Conservation (phyloP, 257 asterid genomes). For the Echites panduratus region DNA sequence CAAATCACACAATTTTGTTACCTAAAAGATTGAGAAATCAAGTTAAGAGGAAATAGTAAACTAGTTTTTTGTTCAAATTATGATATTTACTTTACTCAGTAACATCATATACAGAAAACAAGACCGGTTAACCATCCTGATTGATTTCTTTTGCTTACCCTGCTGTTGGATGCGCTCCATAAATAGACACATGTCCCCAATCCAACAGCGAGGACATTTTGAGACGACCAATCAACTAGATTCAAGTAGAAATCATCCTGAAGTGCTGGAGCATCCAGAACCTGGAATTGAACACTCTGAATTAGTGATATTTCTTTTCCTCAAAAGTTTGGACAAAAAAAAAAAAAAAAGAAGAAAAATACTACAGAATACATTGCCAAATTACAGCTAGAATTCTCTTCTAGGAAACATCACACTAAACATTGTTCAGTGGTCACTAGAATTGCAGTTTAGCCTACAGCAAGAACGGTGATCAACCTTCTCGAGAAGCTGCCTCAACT, state of each 20-base stretch:
- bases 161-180: constrained; percentile 95
- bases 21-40: constrained; percentile 29
- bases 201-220: constrained; percentile 98
- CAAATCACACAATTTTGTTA: constrained; percentile 84
- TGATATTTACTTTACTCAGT: not conserved
- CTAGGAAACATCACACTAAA: not conserved
- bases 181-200: constrained; percentile 87
- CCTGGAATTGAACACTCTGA: constrained; percentile 38
- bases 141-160: constrained; percentile 40
- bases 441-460: not conserved
- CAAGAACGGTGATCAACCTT: not conserved
- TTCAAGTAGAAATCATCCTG: constrained; percentile 96
- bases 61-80: not conserved
- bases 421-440: not conserved
- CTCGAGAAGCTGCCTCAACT: not conserved
- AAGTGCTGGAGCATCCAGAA: constrained; percentile 92
- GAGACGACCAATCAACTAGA: constrained; percentile 98
- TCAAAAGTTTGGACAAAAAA: not conserved
- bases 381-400: not conserved
- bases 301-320: not conserved
- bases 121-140: not conserved
- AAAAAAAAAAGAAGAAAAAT: no score
- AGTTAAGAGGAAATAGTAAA: not conserved
- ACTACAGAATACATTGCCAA: not conserved
- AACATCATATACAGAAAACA: not conserved